These are phyloP conservation scores for Penicillium expansum DNA, from an alignment of 2,329 filamentous ascomycete genomes.

Conservation along the genomic window DNA sequence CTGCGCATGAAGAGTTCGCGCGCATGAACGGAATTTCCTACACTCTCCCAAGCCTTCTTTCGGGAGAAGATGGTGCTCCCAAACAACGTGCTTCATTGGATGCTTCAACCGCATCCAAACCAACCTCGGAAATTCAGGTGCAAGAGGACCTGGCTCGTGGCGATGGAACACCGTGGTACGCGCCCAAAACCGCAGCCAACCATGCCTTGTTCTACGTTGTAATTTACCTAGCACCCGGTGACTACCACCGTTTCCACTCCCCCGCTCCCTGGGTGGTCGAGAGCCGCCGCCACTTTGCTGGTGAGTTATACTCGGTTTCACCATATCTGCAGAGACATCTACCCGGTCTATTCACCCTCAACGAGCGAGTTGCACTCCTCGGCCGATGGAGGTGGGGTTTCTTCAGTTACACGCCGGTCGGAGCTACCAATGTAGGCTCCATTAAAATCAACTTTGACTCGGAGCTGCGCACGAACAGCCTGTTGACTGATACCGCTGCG, in stretches of 20 bases:
- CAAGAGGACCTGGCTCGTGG: conserved; percentile 76
- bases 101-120: conserved; percentile 66
- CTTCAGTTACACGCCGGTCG: conserved; percentile 93
- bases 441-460: conserved; percentile 97
- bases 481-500: conserved; percentile 88
- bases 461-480: conserved; percentile 86
- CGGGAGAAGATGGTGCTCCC: conserved; percentile 55
- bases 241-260: conserved; percentile 98
- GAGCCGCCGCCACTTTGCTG: conserved; percentile 91
- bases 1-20: conserved; percentile 87
- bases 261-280: conserved; percentile 95
- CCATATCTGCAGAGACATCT: conserved; percentile 91
- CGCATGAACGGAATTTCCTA: conserved; percentile 93
- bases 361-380: conserved; percentile 90
- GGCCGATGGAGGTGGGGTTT: conserved; percentile 96
- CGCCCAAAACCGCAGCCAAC: conserved; percentile 60
- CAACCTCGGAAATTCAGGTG: conserved; percentile 77
- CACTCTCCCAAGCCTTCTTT: conserved; percentile 82
- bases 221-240: conserved; percentile 91
- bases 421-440: conserved; percentile 94
- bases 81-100: conserved; percentile 61
- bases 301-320: conserved; percentile 91
- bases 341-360: conserved; percentile 91
- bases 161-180: conserved; percentile 64
- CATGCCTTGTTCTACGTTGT: conserved; percentile 85